Conservation (phyloP, 306 rosid genomes). For the Carpinus viminea region DNA sequence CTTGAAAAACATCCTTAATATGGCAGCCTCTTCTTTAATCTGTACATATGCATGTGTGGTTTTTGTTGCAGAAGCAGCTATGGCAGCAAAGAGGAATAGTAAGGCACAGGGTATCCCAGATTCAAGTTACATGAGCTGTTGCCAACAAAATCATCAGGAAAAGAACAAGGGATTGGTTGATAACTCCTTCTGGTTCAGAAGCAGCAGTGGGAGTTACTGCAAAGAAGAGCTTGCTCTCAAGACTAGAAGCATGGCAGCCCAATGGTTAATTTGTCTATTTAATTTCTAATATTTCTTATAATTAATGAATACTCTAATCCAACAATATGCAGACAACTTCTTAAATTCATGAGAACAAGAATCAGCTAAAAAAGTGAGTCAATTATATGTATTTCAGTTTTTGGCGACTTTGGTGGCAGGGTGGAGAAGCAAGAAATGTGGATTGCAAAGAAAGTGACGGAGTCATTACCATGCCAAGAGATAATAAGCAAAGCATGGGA, state of each 20-base stretch:
- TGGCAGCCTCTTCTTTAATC: neutral
- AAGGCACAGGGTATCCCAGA: slow-evolving; percentile 13
- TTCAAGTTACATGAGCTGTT: slow-evolving; percentile 15
- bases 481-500: slow-evolving; percentile 22
- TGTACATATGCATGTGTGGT: neutral
- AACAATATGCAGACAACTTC: neutral
- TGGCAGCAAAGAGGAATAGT: slow-evolving; percentile 34
- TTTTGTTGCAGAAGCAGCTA: slow-evolving; percentile 20
- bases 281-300: neutral
- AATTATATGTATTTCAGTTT: neutral
- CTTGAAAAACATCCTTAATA: neutral
- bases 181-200: slow-evolving; percentile 7
- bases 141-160: slow-evolving; percentile 23
- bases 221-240: slow-evolving; percentile 24
- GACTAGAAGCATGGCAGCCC: slow-evolving; percentile 14
- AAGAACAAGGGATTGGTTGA: slow-evolving; percentile 5
- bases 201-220: slow-evolving; percentile 8
- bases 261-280: slow-evolving; percentile 21
- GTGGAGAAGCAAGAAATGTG: slow-evolving; percentile 28
- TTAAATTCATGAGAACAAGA: neutral
- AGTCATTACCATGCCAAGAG: slow-evolving; percentile 1
- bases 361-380: neutral
- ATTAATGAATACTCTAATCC: no score
- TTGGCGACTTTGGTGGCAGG: slow-evolving; percentile 36
- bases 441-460: slow-evolving; percentile 28